Base-by-base conservation (phyloP, 163 green algal genomes). In the Trebouxiophyceae sp. region DNA sequence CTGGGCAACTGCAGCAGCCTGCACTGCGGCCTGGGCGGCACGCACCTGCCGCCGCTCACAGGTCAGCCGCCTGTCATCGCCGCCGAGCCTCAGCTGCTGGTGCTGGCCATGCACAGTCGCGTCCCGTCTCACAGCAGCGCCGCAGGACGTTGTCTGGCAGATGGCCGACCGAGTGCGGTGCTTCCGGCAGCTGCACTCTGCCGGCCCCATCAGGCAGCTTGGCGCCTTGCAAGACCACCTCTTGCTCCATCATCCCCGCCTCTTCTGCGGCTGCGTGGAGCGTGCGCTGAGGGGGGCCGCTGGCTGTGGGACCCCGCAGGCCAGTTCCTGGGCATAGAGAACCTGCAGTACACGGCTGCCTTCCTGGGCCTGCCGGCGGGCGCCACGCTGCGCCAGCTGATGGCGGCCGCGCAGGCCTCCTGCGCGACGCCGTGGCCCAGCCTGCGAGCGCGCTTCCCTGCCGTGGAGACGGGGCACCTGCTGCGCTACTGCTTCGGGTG, bases 331-430 rank as follows among this genome's bases (percentile, higher is more conserved):
- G 72, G 68, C 45, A 63, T 84, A 12, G 74, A 84, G 55, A 85
- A 85, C 60, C 74, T 85, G 26, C 73, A 73, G 2, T 81, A 76
- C 71, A 85, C 78, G 29, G 78, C 75, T 1, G 56, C 64, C 4
- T 75, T 77, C 12, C 63, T 85, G 32, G 72, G 69, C 29, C 54
- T 85, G 39, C 59, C 46, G 4, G n/a, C 39, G 12, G 45, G 33
- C 7, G 55, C 78, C n/a, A 81, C 71, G 27, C 54, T 78, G 57
- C 54, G 64, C 31, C 62, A 84, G 66, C 33, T 84, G 30, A 61
- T 60, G 28, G 55, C 70, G 28, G 66, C 60, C 5, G 77, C 72
- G 32, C 28, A 66, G 23, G 22, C 26, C 3, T 71, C 73, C 54
- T 81, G 75, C 46, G 56, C 44, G 26, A 55, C 59, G 28, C 54